These are phyloP conservation scores for Arabidopsis suecica DNA, from an alignment of 345 rosid species.

Conservation along the genomic window DNA sequence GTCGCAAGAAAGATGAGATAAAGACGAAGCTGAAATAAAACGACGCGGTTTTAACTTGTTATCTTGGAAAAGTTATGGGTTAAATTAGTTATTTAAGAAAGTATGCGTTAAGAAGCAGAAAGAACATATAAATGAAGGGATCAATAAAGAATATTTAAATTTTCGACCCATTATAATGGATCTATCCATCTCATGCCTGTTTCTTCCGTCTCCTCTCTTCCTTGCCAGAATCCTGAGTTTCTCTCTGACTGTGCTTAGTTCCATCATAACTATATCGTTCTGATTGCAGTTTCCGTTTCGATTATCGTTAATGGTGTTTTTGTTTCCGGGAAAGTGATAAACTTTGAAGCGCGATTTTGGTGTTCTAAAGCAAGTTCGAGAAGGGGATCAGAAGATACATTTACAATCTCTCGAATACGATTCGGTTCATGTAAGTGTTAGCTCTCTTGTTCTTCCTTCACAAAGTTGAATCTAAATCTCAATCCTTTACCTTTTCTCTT, in stretches of 20 bases:
- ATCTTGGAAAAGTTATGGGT: neutral
- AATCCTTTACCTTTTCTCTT: conserved; percentile 5
- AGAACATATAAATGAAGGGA: conserved; percentile 24
- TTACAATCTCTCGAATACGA: conserved; percentile 22
- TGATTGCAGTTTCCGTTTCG: neutral
- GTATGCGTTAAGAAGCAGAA: neutral
- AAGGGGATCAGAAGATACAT: conserved; percentile 25
- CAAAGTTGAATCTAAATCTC: neutral
- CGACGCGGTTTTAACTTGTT: neutral
- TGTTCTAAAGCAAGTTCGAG: conserved; percentile 22
- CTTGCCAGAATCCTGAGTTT: conserved; percentile 13
- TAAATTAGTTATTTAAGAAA: conserved; percentile 9
- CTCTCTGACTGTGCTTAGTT: conserved; percentile 16
- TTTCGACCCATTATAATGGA: conserved; percentile 29
- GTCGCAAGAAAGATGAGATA: conserved; percentile 1
- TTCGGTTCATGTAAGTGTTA: conserved; percentile 38
- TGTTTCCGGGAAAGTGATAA: neutral
- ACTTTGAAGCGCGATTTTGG: conserved; percentile 17
- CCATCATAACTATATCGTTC: conserved; percentile 17
- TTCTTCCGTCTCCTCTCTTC: neutral
- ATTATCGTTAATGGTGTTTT: conserved; percentile 6
- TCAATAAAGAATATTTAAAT: neutral
- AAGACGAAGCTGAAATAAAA: neutral
- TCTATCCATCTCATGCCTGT: conserved; percentile 28
- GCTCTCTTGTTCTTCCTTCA: neutral